Evolutionary conservation across 2,329 filamentous ascomycete genomes (phyloP).

Genomic region (Penicillium psychrosexuale): DNA sequence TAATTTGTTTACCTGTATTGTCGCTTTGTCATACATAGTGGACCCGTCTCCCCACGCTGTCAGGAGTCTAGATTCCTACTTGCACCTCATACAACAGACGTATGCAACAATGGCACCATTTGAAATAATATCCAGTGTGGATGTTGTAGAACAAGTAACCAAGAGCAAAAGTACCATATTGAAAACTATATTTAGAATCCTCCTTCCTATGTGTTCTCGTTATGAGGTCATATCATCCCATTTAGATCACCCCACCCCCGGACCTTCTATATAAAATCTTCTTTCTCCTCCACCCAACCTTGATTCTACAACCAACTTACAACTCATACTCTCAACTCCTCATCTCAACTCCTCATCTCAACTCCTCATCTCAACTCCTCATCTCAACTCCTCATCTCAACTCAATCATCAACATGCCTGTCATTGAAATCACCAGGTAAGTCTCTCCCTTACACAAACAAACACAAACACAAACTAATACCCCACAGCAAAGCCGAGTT

Average conservation of each 20-base stretch:
- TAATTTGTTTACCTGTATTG: background rate
- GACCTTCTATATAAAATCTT: background rate
- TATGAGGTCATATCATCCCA: background rate
- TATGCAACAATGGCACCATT: background rate
- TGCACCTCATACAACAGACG: no score
- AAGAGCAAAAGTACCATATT: background rate
- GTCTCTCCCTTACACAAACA: background rate
- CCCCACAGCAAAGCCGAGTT: conserved; percentile 1
- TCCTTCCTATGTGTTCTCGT: background rate
- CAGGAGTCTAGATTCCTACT: no score
- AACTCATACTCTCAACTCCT: background rate
- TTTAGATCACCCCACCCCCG: conserved; percentile 3
- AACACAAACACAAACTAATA: background rate
- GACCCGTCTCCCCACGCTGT: conserved; percentile 1
- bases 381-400: no score
- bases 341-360: no score
- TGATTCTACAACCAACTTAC: background rate
- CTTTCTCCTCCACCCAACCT: background rate
- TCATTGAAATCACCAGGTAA: conserved; percentile 4
- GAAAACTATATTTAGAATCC: background rate
- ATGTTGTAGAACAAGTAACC: background rate
- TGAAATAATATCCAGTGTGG: no score
- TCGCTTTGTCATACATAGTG: background rate
- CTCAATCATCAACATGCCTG: conserved; percentile 2
- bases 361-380: no score